A percentile compares a stretch with the other conserved stretches of the same genome.
phyloP scores from a whole-genome alignment of 202 grass and related monocot genomes.

The Elaeis oleifera region DNA sequence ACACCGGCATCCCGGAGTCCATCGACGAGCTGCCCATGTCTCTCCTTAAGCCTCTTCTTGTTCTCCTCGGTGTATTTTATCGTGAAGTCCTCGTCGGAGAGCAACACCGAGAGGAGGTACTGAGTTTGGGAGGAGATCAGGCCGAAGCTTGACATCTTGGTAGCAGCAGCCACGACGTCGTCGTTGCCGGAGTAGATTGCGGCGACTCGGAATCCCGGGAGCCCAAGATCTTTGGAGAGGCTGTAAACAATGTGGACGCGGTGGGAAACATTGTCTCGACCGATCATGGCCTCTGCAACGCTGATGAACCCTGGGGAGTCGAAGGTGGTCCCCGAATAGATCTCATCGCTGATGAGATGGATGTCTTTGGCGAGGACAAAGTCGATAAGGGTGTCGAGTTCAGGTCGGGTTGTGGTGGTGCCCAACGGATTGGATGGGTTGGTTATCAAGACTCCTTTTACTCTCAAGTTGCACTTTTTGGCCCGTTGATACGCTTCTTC shows the following conservation, averaged over 20 bases:
- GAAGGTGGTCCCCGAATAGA: slow-evolving; percentile 79
- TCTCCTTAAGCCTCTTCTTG: slow-evolving; percentile 50
- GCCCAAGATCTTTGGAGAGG: slow-evolving; percentile 90
- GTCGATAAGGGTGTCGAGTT: slow-evolving; percentile 49
- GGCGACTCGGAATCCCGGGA: slow-evolving; percentile 78
- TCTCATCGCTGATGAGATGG: slow-evolving; percentile 91
- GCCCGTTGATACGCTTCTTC: slow-evolving; percentile 59
- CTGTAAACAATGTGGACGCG: slow-evolving; percentile 85
- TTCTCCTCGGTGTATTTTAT: slow-evolving; percentile 49
- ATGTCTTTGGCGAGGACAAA: slow-evolving; percentile 60
- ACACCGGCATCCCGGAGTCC: slow-evolving; percentile 43
- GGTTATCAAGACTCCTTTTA: slow-evolving; percentile 81
- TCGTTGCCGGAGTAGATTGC: slow-evolving; percentile 79
- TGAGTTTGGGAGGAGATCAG: slow-evolving; percentile 91
- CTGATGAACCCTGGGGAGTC: slow-evolving; percentile 55
- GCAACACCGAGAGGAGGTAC: slow-evolving; percentile 54
- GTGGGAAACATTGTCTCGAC: slow-evolving; percentile 7
- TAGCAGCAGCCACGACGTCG: slow-evolving; percentile 60
- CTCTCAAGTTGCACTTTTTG: slow-evolving; percentile 38
- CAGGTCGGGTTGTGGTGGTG: slow-evolving; percentile 36
- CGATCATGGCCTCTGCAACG: slow-evolving; percentile 50
- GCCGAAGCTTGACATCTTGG: slow-evolving; percentile 99
- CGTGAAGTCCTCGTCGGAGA: slow-evolving; percentile 59
- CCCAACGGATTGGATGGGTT: slow-evolving; percentile 96
- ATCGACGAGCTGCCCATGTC: slow-evolving; percentile 43